Conservation (phyloP, 139 green algal genomes). For the Ulvella scutata region DNA sequence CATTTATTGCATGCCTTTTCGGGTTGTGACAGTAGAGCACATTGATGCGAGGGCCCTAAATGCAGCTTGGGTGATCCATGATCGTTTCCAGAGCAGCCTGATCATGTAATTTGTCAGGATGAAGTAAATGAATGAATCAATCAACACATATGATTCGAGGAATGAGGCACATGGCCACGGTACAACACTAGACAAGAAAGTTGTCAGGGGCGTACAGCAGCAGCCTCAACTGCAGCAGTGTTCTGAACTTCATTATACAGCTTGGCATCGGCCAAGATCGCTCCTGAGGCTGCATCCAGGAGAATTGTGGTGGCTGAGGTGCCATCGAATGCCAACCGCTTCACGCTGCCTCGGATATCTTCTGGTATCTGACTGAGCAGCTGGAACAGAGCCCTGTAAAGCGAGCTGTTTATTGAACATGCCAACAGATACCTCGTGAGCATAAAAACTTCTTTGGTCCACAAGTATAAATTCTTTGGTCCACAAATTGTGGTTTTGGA, state of each 20-base stretch:
- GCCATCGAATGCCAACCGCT: slow-evolving; percentile 59
- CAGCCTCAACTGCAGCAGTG: slow-evolving; percentile 13
- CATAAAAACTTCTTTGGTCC: no score
- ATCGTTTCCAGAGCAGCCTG: neutral
- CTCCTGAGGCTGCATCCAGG: slow-evolving; percentile 35
- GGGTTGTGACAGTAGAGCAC: no score
- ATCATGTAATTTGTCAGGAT: neutral
- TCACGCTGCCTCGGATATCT: neutral
- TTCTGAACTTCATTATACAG: slow-evolving; percentile 66
- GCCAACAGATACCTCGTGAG: no score
- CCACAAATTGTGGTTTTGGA: no score
- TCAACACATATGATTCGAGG: neutral
- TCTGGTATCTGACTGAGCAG: slow-evolving; percentile 11
- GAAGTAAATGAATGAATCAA: neutral
- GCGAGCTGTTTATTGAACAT: no score
- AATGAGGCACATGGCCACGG: neutral
- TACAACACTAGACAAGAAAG: neutral
- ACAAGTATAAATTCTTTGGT: no score
- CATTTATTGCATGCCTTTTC: no score
- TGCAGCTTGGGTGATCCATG: neutral
- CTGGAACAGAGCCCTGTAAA: slow-evolving; percentile 32
- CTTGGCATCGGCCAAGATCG: slow-evolving; percentile 34
- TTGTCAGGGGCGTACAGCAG: slow-evolving; percentile 17
- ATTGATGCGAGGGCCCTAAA: neutral
- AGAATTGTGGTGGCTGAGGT: slow-evolving; percentile 77